Percentiles rank a stretch among this genome's conserved stretches.
Conservation (phyloP, 78 protist species). For the Pigoraptor vietnamica region DNA sequence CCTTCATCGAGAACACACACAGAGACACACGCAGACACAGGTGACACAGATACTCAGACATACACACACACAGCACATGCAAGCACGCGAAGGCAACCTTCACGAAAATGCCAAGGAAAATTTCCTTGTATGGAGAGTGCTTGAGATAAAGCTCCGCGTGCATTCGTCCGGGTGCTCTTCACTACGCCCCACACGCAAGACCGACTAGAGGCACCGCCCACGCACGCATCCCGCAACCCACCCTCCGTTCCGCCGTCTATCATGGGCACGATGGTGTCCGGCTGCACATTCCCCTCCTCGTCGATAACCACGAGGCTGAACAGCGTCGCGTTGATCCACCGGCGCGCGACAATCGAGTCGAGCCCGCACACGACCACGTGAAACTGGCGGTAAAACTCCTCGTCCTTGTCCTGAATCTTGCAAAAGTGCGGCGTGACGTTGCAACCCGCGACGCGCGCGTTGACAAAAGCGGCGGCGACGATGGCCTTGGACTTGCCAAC, state of each 20-base stretch:
- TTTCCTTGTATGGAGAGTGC: not conserved
- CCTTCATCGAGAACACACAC: too few species aligned
- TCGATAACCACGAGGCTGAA: slow-evolving; percentile 47
- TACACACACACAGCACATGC: too few species aligned
- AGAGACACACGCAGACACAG: not conserved
- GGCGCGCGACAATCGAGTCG: slow-evolving; percentile 86
- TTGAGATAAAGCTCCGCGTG: too few species aligned
- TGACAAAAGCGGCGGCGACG: slow-evolving; percentile 91
- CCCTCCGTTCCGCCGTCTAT: slow-evolving; percentile 98
- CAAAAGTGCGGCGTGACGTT: slow-evolving; percentile 81
- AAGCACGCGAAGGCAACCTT: too few species aligned
- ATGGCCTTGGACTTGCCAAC: slow-evolving; percentile 91
- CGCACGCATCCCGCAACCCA: not conserved
- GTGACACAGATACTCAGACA: too few species aligned
- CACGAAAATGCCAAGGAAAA: not conserved
- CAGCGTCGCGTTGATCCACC: slow-evolving; percentile 92
- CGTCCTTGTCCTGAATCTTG: slow-evolving; percentile 72
- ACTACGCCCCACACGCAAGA: too few species aligned
- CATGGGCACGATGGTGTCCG: slow-evolving; percentile 73
- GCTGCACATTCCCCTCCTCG: slow-evolving; percentile 45
- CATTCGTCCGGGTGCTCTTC: too few species aligned
- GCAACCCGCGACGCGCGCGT: slow-evolving; percentile 74
- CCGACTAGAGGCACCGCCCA: too few species aligned
- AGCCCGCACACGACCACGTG: slow-evolving; percentile 90
- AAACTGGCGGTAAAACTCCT: slow-evolving; percentile 82